Evolutionary conservation across 2,329 filamentous ascomycete genomes (phyloP).

Genomic region (Escovopsis weberi): DNA sequence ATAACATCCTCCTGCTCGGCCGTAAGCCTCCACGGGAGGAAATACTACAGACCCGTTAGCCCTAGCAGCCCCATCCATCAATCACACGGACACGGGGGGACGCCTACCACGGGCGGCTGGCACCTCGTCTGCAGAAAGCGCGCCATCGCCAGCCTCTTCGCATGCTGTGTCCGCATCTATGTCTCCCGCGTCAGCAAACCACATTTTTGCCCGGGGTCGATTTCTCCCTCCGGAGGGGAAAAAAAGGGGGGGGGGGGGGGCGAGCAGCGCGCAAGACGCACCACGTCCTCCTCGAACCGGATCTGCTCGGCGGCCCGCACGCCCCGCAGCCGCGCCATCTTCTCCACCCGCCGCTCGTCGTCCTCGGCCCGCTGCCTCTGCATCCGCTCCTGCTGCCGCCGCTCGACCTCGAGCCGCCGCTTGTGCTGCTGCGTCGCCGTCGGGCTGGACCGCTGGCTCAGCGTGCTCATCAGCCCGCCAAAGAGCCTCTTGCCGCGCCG

Average conservation of each 20-base stretch:
- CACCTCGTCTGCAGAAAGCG: slow-evolving; percentile 58
- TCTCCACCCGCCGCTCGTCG: slow-evolving; percentile 50
- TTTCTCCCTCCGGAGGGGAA: background rate
- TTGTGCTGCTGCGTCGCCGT: slow-evolving; percentile 48
- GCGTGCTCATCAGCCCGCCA: slow-evolving; percentile 62
- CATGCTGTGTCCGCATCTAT: slow-evolving; percentile 65
- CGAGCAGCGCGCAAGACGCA: too few species aligned
- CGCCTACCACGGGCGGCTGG: slow-evolving; percentile 58
- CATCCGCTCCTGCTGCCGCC: slow-evolving; percentile 62
- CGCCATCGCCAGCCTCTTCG: slow-evolving; percentile 56
- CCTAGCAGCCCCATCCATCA: background rate
- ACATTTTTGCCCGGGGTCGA: slow-evolving; percentile 3
- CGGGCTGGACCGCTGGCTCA: slow-evolving; percentile 55
- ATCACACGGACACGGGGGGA: too few species aligned
- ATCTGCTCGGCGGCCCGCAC: slow-evolving; percentile 55
- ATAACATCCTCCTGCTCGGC: slow-evolving; percentile 56
- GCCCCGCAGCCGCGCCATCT: slow-evolving; percentile 44
- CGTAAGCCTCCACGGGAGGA: slow-evolving; percentile 67
- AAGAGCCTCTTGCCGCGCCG: slow-evolving; percentile 77
- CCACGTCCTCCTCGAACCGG: slow-evolving; percentile 60
- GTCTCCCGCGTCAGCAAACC: slow-evolving; percentile 8
- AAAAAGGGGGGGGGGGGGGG: too few species aligned
- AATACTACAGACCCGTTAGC: slow-evolving; percentile 45
- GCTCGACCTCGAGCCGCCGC: slow-evolving; percentile 67
- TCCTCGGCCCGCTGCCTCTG: slow-evolving; percentile 59